Evolutionary conservation across 2,329 filamentous ascomycete species (phyloP), one percentile per base, ranked within the genome.

Genomic region (Diaporthe citri): DNA sequence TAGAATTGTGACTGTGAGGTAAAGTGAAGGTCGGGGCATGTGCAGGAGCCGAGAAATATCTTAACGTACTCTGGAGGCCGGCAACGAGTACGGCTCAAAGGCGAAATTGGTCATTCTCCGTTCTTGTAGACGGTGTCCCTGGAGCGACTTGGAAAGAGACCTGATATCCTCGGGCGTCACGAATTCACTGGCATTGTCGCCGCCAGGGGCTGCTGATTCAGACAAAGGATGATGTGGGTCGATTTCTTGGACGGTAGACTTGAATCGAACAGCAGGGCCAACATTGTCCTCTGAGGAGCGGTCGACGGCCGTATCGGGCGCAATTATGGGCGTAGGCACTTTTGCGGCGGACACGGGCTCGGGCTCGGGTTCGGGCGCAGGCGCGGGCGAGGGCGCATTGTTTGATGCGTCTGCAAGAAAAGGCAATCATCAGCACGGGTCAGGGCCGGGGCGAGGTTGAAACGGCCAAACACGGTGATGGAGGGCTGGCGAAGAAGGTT

Each of bases 41-140:
- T 67, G 56, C 73, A 81, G 85, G 22, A 83, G 80, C 75, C 74
- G 36, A 34, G 36, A 15, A 41, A 39, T n/a, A 8, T 48, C 25
- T 51, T 4, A 41, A 90, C 93, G 85, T 91, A 96, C 95, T 85
- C 94, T 90, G 60, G 95, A 96, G 43, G 91, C 89, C 51, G 97
- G 96, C 71, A 98, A 88, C 48, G 97, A 98, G 77, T 98, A 92
- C 46, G 96, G 93, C 82, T 98, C 96, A 81, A 96, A 98, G 57
- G 93, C 92, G 84, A 95, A 97, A 82, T 95, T 94, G 82, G 93
- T 94, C 87, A 97, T 91, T 77, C 96, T 91, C 74, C 92, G 90
- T 79, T 96, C 93, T 85, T 98, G 96, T 76, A 98, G 88, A 79
- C 93, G 91, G 62, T 92, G 90, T 77, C 91, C 91, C 78, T 95